phyloP scores from a whole-genome alignment of 495 filamentous ascomycete genomes.

The Lophiostoma macrostomum region DNA sequence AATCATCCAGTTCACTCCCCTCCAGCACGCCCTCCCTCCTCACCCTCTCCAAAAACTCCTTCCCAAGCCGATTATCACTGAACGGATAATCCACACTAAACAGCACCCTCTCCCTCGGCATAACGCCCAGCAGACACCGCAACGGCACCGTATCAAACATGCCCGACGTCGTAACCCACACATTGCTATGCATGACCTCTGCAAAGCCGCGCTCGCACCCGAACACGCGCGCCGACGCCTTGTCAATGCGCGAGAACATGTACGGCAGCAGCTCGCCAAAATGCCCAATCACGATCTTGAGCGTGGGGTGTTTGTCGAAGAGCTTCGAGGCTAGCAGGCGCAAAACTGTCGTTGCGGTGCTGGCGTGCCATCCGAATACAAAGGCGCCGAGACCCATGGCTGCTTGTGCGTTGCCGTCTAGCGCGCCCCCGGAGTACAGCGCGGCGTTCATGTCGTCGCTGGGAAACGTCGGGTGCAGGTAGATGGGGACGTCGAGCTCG shows the following conservation, averaged over 20 bases:
- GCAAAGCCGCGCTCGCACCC: neutral
- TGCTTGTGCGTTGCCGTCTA: constrained; percentile 47
- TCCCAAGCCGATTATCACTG: constrained; percentile 8
- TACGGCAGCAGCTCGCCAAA: constrained; percentile 63
- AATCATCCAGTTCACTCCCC: neutral
- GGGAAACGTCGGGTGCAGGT: constrained; percentile 56
- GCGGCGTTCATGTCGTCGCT: constrained; percentile 47
- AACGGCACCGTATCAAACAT: constrained; percentile 56
- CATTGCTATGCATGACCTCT: constrained; percentile 39
- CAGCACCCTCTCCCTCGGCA: constrained; percentile 12
- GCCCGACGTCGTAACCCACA: constrained; percentile 64
- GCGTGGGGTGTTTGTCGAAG: constrained; percentile 48
- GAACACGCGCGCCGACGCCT: constrained; percentile 40
- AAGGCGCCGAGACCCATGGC: constrained; percentile 48
- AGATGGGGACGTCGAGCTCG: constrained; percentile 60
- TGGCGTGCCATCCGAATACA: constrained; percentile 28
- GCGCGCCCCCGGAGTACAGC: constrained; percentile 49
- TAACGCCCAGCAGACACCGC: constrained; percentile 7
- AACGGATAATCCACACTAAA: constrained; percentile 31
- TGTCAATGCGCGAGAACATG: constrained; percentile 52
- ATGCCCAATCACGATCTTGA: constrained; percentile 64
- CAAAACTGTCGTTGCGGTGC: constrained; percentile 48
- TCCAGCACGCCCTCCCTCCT: too few species aligned
- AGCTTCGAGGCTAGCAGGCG: constrained; percentile 53
- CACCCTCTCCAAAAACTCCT: constrained; percentile 19